A percentile compares a stretch with the other conserved stretches of the same genome.
Evolutionary conservation across 2,329 filamentous ascomycete species (phyloP).

Genomic region (Fusarium phyllophilum): DNA sequence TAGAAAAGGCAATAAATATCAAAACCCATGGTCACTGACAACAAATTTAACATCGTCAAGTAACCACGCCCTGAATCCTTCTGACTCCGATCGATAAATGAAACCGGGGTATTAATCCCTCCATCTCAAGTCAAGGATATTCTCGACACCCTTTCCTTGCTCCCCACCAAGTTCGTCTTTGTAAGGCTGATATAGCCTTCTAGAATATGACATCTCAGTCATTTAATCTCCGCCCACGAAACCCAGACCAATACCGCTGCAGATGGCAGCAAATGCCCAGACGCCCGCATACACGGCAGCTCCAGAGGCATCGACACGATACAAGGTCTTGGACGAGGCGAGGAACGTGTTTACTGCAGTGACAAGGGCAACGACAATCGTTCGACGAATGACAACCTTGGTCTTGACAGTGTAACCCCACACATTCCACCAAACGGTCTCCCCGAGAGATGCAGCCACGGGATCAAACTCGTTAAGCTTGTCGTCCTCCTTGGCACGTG

Average conservation of each 20-base stretch:
- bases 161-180: background rate
- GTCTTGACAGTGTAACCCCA: slow-evolving; percentile 74
- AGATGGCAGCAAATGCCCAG: slow-evolving; percentile 74
- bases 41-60: slow-evolving; percentile 5
- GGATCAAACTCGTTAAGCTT: slow-evolving; percentile 69
- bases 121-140: slow-evolving; percentile 25
- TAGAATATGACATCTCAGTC: background rate
- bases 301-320: slow-evolving; percentile 75
- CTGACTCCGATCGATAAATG: slow-evolving; percentile 22
- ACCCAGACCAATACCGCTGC: slow-evolving; percentile 67
- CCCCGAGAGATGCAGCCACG: slow-evolving; percentile 69
- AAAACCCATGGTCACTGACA: background rate
- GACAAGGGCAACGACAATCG: slow-evolving; percentile 66
- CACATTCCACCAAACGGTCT: slow-evolving; percentile 78
- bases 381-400: slow-evolving; percentile 73
- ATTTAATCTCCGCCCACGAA: slow-evolving; percentile 58
- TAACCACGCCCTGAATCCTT: slow-evolving; percentile 18
- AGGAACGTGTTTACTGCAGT: slow-evolving; percentile 70
- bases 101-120: slow-evolving; percentile 31
- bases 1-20: slow-evolving; percentile 13
- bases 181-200: slow-evolving; percentile 33
- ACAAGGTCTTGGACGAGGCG: slow-evolving; percentile 72
- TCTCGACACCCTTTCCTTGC: slow-evolving; percentile 8
- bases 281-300: slow-evolving; percentile 77
- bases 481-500: slow-evolving; percentile 59